Evolutionary conservation across 306 rosid genomes (phyloP).

Genomic region (Malus domestica): DNA sequence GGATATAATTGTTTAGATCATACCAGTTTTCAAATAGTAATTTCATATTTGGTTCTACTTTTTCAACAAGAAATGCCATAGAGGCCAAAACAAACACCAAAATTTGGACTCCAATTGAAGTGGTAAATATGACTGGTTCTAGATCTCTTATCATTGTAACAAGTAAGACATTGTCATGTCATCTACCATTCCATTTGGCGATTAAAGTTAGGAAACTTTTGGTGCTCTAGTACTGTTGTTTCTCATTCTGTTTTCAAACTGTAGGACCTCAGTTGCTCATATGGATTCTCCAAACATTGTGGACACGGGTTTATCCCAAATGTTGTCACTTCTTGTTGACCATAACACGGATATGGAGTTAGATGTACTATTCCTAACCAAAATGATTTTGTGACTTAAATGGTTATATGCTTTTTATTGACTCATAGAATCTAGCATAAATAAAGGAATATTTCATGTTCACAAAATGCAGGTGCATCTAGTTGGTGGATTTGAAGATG

Average conservation of each 20-base stretch:
- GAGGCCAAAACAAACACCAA: background rate
- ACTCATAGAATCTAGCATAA: slow-evolving; percentile 10
- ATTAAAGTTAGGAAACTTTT: background rate
- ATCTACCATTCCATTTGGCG: background rate
- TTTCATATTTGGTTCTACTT: slow-evolving; percentile 2
- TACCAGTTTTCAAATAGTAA: background rate
- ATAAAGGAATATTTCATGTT: background rate
- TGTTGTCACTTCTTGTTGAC: slow-evolving; percentile 48
- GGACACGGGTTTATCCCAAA: slow-evolving; percentile 66
- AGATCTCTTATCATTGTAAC: background rate
- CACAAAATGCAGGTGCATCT: slow-evolving; percentile 65
- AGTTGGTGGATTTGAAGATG: slow-evolving; percentile 81
- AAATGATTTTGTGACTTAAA: background rate
- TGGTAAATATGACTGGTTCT: background rate
- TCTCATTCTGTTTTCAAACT: slow-evolving; percentile 8
- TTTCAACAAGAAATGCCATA: background rate
- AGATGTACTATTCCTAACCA: slow-evolving; percentile 36
- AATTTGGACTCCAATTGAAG: background rate
- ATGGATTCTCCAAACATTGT: slow-evolving; percentile 76
- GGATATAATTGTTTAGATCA: slow-evolving; percentile 2
- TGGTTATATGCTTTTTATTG: slow-evolving; percentile 1
- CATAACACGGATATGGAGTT: slow-evolving; percentile 37
- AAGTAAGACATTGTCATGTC: background rate
- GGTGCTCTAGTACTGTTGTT: background rate
- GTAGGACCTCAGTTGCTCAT: slow-evolving; percentile 74